Evolutionary conservation across 2,329 filamentous ascomycete genomes (phyloP).

Genomic region (Fusarium sp.): DNA sequence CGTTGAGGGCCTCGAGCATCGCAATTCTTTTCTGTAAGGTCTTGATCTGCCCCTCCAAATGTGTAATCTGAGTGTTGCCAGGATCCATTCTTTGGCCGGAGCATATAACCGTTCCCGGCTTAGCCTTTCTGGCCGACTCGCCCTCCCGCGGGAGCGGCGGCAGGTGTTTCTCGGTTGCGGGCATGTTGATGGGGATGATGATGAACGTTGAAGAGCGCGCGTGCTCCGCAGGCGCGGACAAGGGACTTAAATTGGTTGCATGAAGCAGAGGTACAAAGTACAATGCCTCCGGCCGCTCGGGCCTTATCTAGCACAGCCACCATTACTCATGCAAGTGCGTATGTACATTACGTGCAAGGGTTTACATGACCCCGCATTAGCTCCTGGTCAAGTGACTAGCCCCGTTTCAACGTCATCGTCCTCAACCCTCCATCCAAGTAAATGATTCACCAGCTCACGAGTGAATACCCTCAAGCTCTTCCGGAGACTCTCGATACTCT

Average conservation of each 20-base stretch:
- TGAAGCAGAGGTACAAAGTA: background rate
- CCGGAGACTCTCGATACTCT: constrained; percentile 9
- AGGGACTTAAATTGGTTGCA: background rate
- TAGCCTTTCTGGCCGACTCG: background rate
- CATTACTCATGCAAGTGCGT: background rate
- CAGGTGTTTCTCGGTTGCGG: background rate
- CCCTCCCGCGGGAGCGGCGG: background rate
- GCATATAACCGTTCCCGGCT: background rate
- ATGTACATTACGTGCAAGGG: background rate
- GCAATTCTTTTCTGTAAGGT: background rate
- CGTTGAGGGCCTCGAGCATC: background rate
- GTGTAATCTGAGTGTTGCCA: background rate
- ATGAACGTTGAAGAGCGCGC: background rate
- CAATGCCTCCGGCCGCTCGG: background rate
- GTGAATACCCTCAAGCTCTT: constrained; percentile 20
- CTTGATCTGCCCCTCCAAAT: background rate
- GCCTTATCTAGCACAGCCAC: background rate
- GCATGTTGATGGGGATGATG: background rate
- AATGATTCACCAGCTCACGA: constrained; percentile 8
- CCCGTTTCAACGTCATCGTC: constrained; percentile 6
- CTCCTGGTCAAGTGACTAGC: background rate
- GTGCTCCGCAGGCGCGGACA: background rate
- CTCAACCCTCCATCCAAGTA: constrained; percentile 9
- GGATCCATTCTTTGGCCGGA: background rate
- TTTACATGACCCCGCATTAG: background rate